Evolutionary conservation across 805 yeast genomes (phyloP).

Genomic region (Candida pini): DNA sequence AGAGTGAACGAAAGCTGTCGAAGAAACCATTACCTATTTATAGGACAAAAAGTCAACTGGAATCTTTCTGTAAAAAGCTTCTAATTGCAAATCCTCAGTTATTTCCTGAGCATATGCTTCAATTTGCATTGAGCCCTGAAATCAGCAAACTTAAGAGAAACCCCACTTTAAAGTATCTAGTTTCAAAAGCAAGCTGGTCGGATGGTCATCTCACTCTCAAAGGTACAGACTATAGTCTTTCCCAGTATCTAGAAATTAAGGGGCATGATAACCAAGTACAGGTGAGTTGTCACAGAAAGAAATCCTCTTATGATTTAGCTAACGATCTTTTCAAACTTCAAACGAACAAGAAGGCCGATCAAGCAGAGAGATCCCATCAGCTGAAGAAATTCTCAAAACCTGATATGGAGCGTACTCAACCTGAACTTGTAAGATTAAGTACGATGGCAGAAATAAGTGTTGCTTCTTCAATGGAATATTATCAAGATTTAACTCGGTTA

Average conservation of each 20-base stretch:
- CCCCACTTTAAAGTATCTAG: conserved; percentile 18
- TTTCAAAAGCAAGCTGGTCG: conserved; percentile 10
- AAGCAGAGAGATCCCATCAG: too few relatives aligned
- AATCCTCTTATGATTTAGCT: too few relatives aligned
- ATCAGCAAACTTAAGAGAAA: conserved; percentile 12
- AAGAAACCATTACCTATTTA: too few relatives aligned
- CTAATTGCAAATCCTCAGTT: conserved; percentile 10
- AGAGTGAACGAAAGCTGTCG: too few relatives aligned
- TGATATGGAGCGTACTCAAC: not conserved
- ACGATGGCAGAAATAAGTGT: conserved; percentile 22
- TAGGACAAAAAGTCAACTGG: conserved; percentile 7
- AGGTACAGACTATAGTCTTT: too few relatives aligned
- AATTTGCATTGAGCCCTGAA: conserved; percentile 12
- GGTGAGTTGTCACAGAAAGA: conserved; percentile 1
- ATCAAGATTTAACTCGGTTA: conserved; percentile 11
- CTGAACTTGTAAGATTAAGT: conserved; percentile 13
- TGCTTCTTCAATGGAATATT: conserved; percentile 23
- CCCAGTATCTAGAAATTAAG: too few relatives aligned
- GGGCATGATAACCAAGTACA: not conserved
- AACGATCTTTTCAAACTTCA: too few relatives aligned
- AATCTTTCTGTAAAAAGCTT: conserved; percentile 12
- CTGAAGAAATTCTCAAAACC: not conserved
- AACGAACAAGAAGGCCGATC: too few relatives aligned
- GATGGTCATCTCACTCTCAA: too few relatives aligned
- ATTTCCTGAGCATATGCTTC: conserved; percentile 14